Evolutionary conservation across 192 early-diverging fungal species (phyloP).

Genomic region (Coemansia sp.): DNA sequence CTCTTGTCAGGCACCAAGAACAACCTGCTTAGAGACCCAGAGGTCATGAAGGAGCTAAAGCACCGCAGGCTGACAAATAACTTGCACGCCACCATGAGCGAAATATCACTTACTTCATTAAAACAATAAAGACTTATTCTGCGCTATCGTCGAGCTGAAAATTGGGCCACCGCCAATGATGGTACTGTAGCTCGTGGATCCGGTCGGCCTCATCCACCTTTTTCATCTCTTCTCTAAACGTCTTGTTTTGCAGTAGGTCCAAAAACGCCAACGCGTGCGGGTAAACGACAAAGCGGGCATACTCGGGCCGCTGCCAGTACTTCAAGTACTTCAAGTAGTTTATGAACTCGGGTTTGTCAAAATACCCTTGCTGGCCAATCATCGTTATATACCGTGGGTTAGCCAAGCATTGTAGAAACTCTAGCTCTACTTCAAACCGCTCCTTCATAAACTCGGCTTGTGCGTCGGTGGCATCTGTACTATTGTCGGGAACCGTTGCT

Average conservation of each 20-base stretch:
- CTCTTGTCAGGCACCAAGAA: slow-evolving; percentile 51
- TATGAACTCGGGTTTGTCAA: slow-evolving; percentile 80
- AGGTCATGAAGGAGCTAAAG: slow-evolving; percentile 41
- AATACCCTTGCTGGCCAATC: slow-evolving; percentile 85
- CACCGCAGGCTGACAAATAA: slow-evolving; percentile 25
- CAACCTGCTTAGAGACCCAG: slow-evolving; percentile 47
- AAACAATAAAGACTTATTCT: not conserved
- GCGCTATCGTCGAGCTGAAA: not conserved
- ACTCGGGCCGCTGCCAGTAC: slow-evolving; percentile 88
- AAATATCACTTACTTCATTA: slow-evolving; percentile 33
- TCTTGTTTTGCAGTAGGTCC: slow-evolving; percentile 75
- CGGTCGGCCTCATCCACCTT: slow-evolving; percentile 68
- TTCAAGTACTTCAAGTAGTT: slow-evolving; percentile 88
- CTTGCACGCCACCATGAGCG: slow-evolving; percentile 46
- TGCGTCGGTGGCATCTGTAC: not conserved
- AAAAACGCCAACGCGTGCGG: slow-evolving; percentile 86
- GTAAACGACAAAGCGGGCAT: slow-evolving; percentile 88
- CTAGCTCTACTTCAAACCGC: slow-evolving; percentile 87
- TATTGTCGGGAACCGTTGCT: slow-evolving; percentile 10
- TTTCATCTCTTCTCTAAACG: slow-evolving; percentile 75
- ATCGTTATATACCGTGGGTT: slow-evolving; percentile 93
- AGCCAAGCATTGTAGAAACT: slow-evolving; percentile 92
- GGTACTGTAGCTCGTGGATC: slow-evolving; percentile 61
- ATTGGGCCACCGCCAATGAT: slow-evolving; percentile 47
- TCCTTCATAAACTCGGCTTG: slow-evolving; percentile 31